Percentiles rank a stretch among this genome's conserved stretches.
phyloP scores from a whole-genome alignment of 441 rosid species.

The Erysimum cheiri region DNA sequence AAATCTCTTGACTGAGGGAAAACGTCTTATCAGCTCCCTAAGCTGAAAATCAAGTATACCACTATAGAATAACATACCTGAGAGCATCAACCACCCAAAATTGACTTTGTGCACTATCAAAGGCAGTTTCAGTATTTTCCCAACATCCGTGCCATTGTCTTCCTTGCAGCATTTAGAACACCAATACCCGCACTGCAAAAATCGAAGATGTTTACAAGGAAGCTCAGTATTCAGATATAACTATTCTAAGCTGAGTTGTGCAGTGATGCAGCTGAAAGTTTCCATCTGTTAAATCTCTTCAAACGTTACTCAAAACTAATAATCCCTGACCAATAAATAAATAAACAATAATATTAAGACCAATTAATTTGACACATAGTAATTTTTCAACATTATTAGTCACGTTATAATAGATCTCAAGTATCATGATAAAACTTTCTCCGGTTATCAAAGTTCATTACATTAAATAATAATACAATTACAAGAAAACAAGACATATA shows the following conservation, averaged over 20 bases:
- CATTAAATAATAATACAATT: neutral
- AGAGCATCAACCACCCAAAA: constrained; percentile 99
- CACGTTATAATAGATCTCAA: too few species aligned
- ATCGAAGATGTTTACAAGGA: constrained; percentile 38
- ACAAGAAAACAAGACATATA: constrained; percentile 11
- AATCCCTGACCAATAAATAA: neutral
- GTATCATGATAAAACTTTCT: too few species aligned
- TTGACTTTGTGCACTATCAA: constrained; percentile 93
- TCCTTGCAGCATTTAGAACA: constrained; percentile 96
- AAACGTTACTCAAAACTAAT: neutral
- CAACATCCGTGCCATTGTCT: constrained; percentile 98
- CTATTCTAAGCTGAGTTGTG: neutral
- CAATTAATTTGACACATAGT: too few species aligned
- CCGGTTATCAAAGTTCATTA: neutral
- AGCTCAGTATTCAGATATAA: constrained; percentile 21
- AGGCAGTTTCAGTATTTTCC: constrained; percentile 88
- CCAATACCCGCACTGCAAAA: constrained; percentile 95
- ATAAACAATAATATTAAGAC: neutral
- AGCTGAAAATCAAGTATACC: constrained; percentile 17
- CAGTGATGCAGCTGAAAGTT: constrained; percentile 29
- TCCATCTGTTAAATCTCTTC: constrained; percentile 9
- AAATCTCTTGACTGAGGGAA: neutral
- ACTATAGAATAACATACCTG: constrained; percentile 54
- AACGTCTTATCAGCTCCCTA: constrained; percentile 24
- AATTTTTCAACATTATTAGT: too few species aligned